Conservation (phyloP, 1,284 basidiomycete species). For the Macrocystidia cucumis region DNA sequence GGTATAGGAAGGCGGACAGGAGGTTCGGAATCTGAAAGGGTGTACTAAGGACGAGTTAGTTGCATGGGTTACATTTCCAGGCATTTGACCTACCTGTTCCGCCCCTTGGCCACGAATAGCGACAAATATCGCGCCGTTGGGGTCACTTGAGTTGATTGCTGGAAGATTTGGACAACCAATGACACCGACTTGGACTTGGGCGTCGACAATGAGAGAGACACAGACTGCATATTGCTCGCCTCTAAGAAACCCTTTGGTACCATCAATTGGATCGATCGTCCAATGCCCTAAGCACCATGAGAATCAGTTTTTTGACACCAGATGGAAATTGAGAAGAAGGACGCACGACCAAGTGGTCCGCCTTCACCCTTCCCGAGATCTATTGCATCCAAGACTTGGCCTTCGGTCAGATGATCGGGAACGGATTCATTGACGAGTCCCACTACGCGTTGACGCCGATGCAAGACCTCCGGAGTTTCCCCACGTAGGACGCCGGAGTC, state of each 20-base stretch:
- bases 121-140: conserved; percentile 77
- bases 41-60: no score
- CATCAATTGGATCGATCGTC: conserved; percentile 91
- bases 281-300: conserved; percentile 56
- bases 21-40: conserved; percentile 32
- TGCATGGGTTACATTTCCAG: no score
- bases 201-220: conserved; percentile 84
- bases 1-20: conserved; percentile 44
- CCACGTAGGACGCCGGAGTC: conserved; percentile 80
- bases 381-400: conserved; percentile 75
- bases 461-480: conserved; percentile 36
- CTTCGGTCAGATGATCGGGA: conserved; percentile 39
- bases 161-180: conserved; percentile 96
- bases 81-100: conserved; percentile 49
- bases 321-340: conserved; percentile 3
- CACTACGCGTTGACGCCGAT: conserved; percentile 67
- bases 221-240: conserved; percentile 98
- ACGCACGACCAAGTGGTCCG: conserved; percentile 71
- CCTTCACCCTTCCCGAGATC: conserved; percentile 83
- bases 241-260: conserved; percentile 92
- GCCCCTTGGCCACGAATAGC: conserved; percentile 80
- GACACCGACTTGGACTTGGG: conserved; percentile 80
- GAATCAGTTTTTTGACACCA: background rate
- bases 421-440: conserved; percentile 83
- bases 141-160: conserved; percentile 47